Percentiles rank a stretch among this genome's conserved stretches.
Evolutionary conservation across 2,329 filamentous ascomycete genomes (phyloP).

Genomic region (Esteya vermicola): DNA sequence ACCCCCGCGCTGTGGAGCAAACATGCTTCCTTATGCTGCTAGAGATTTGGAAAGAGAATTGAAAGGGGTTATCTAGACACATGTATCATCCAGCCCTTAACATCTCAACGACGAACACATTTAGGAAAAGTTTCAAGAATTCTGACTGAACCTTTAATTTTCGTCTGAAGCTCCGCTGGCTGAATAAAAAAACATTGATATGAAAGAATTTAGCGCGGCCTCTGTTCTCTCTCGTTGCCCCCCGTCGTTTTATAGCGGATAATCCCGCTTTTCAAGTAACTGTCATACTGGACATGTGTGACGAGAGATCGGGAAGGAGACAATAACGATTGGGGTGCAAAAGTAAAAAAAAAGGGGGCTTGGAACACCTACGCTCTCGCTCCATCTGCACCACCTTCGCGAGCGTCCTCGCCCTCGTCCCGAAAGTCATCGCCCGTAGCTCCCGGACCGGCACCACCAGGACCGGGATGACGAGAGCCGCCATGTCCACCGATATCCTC

Average conservation of each 20-base stretch:
- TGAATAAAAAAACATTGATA: background rate
- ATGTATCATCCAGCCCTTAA: too few species aligned
- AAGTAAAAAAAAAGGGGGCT: conserved; percentile 17
- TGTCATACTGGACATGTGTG: too few species aligned
- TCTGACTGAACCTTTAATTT: background rate
- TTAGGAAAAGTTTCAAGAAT: background rate
- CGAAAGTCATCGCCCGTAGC: conserved; percentile 85
- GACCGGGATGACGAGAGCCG: conserved; percentile 42
- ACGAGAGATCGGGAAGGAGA: too few species aligned
- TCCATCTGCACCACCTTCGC: conserved; percentile 90
- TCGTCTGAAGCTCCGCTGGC: background rate
- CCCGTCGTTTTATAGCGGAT: too few species aligned
- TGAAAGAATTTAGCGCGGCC: too few species aligned
- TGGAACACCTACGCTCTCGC: conserved; percentile 95
- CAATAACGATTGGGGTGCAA: too few species aligned
- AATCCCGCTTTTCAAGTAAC: too few species aligned
- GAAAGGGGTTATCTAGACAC: too few species aligned
- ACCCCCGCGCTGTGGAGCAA: too few species aligned
- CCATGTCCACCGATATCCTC: conserved; percentile 59
- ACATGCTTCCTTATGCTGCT: too few species aligned
- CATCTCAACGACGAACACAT: background rate
- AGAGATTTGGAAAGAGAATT: background rate
- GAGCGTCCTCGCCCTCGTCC: conserved; percentile 74
- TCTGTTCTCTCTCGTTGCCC: too few species aligned
- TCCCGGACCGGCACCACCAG: conserved; percentile 70